Conservation (phyloP, 2,329 filamentous ascomycete genomes). For the Sporothrix humicola region DNA sequence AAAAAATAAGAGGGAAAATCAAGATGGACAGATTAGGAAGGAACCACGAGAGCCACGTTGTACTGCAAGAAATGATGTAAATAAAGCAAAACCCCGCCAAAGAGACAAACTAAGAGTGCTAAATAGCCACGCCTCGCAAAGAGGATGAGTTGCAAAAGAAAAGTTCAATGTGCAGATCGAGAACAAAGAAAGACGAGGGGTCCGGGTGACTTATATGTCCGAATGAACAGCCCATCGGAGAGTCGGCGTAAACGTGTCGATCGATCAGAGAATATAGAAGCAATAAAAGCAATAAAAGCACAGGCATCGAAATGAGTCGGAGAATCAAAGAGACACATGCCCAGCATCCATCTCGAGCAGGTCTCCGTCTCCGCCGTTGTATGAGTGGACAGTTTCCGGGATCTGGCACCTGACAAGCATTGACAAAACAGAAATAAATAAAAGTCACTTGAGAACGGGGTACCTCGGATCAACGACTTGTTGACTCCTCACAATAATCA, state of each 20-base stretch:
- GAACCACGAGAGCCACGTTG: background rate
- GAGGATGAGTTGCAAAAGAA: too few species aligned
- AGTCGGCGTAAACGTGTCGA: background rate
- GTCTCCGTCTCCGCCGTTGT: background rate
- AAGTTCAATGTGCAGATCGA: background rate
- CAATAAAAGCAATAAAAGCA: background rate
- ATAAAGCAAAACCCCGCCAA: too few species aligned
- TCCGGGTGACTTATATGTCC: conserved; percentile 1
- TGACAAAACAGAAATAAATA: background rate
- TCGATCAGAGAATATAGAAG: background rate
- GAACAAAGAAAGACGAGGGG: background rate
- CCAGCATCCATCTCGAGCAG: background rate
- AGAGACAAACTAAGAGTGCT: too few species aligned
- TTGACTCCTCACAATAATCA: background rate
- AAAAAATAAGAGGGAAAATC: background rate
- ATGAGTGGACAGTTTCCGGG: background rate
- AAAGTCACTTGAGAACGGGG: background rate
- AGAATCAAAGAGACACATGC: background rate
- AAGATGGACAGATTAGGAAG: too few species aligned
- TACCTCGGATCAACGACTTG: background rate
- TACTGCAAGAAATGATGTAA: too few species aligned
- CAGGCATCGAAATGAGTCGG: too few species aligned
- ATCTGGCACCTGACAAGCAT: conserved; percentile 6
- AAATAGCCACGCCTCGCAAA: too few species aligned
- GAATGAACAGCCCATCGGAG: background rate